These are phyloP conservation scores for Detonula confervacea DNA, from an alignment of 352 stramenopile species.

Conservation along the genomic window DNA sequence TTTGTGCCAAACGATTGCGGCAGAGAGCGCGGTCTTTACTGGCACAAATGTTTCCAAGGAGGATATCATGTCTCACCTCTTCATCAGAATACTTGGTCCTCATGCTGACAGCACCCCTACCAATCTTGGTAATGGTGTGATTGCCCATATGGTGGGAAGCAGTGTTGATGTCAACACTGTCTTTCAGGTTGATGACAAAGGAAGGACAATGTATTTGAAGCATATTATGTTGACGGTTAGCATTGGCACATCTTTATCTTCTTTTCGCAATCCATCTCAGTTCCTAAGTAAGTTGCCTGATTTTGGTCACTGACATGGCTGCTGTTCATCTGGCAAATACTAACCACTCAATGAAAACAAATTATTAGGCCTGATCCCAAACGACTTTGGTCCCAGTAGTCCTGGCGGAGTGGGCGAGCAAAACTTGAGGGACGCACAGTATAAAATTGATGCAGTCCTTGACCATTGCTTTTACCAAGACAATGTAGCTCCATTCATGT, in stretches of 20 bases:
- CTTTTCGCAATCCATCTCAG: slow-evolving; percentile 66
- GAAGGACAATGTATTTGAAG: slow-evolving; percentile 56
- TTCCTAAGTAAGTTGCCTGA: slow-evolving; percentile 47
- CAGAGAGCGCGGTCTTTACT: slow-evolving; percentile 53
- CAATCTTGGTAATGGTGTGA: slow-evolving; percentile 27
- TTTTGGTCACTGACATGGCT: no score
- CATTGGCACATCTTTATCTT: slow-evolving; percentile 36
- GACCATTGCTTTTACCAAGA: slow-evolving; percentile 78
- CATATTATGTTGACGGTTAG: slow-evolving; percentile 53
- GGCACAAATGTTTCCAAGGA: slow-evolving; percentile 32
- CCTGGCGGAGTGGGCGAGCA: slow-evolving; percentile 34
- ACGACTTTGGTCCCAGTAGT: no score
- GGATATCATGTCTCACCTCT: slow-evolving; percentile 53
- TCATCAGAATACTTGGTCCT: slow-evolving; percentile 37
- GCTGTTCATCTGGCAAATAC: no score
- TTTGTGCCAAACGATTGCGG: slow-evolving; percentile 57
- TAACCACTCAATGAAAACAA: no score
- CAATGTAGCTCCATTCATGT: slow-evolving; percentile 76
- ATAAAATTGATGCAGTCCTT: slow-evolving; percentile 76
- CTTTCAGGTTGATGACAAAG: slow-evolving; percentile 65
- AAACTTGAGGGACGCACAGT: slow-evolving; percentile 58
- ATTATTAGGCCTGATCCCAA: neutral
- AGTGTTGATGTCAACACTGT: slow-evolving; percentile 45
- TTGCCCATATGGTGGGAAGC: slow-evolving; percentile 33
- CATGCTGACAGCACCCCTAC: slow-evolving; percentile 17